Evolutionary conservation across 1,139 yeast species (phyloP).

Genomic region (Yamadazyma triangularis): DNA sequence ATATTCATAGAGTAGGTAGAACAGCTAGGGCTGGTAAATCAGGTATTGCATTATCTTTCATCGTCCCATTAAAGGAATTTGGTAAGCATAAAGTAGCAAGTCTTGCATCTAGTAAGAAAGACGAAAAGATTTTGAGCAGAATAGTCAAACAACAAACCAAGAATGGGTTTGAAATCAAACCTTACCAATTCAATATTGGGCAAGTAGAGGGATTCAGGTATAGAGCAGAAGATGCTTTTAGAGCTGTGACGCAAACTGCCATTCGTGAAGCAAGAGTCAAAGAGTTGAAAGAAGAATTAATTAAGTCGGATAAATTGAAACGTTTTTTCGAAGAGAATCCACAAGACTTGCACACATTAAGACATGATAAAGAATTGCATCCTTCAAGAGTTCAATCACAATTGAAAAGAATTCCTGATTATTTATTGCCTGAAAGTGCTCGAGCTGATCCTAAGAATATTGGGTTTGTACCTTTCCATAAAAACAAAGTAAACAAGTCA

Average conservation of each 20-base stretch:
- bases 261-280: conserved; percentile 91
- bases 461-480: conserved; percentile 77
- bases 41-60: conserved; percentile 93
- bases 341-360: conserved; percentile 81
- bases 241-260: conserved; percentile 88
- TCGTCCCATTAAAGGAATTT: conserved; percentile 75
- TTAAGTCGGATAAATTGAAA: conserved; percentile 85
- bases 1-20: conserved; percentile 93
- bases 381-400: conserved; percentile 81
- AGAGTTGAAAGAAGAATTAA: conserved; percentile 82
- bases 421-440: conserved; percentile 79
- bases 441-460: conserved; percentile 54
- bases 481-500: conserved; percentile 44
- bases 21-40: conserved; percentile 97
- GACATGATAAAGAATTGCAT: conserved; percentile 89
- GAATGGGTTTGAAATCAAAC: conserved; percentile 67
- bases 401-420: conserved; percentile 88
- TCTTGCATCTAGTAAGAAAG: conserved; percentile 67
- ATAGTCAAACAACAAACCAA: conserved; percentile 75
- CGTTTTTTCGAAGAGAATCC: conserved; percentile 98
- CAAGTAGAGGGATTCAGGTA: conserved; percentile 96
- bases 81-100: conserved; percentile 87
- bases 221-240: conserved; percentile 94
- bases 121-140: conserved; percentile 77
- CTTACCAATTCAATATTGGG: conserved; percentile 86